phyloP scores from a whole-genome alignment of 352 stramenopile genomes.

The Globisporangium polare region DNA sequence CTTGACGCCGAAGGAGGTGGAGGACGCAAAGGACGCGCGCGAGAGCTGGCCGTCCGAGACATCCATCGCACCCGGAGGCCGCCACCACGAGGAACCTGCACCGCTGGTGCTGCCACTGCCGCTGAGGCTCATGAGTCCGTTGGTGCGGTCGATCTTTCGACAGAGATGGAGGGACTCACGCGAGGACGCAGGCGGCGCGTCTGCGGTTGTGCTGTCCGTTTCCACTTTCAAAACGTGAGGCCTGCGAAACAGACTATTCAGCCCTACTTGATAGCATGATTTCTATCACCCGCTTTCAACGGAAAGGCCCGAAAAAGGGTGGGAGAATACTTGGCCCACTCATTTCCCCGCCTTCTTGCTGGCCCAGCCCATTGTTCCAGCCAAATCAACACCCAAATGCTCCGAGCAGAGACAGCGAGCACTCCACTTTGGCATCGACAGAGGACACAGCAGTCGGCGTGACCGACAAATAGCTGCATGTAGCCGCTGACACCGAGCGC shows the following conservation, averaged over 20 bases:
- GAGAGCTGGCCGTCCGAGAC: conserved; percentile 35
- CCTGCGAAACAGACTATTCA: background rate
- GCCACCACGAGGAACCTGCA: conserved; percentile 32
- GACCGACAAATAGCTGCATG: no score
- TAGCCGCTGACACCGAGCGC: no score
- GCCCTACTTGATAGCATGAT: background rate
- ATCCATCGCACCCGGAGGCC: conserved; percentile 35
- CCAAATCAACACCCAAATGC: no score
- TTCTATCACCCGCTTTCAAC: no score
- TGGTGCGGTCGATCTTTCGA: background rate
- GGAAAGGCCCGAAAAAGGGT: no score
- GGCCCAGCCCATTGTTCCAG: no score
- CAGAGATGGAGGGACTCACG: background rate
- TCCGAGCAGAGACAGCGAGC: no score
- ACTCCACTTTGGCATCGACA: no score
- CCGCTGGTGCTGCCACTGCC: conserved; percentile 10
- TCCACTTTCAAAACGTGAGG: background rate
- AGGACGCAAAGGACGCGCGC: conserved; percentile 32
- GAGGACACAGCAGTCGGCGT: no score
- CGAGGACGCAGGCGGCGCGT: background rate
- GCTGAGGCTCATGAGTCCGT: conserved; percentile 10
- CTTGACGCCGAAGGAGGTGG: conserved; percentile 13
- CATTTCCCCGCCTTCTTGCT: no score
- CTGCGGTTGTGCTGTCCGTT: background rate
- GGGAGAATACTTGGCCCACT: no score